phyloP scores from a whole-genome alignment of 164 flowering plant genomes.

The Nymphaea thermarum region DNA sequence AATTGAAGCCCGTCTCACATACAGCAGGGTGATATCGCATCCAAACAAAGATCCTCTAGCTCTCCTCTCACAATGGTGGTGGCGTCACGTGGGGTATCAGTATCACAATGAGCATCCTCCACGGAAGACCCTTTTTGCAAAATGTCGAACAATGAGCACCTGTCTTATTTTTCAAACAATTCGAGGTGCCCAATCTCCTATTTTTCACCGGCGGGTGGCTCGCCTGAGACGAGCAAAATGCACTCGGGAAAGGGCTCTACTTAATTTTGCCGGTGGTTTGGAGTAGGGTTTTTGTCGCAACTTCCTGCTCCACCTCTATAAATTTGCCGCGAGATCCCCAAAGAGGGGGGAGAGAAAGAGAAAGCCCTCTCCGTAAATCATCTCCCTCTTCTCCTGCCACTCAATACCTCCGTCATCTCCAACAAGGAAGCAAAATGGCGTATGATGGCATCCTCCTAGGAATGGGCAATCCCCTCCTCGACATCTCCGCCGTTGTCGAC shows the following conservation, averaged over 20 bases:
- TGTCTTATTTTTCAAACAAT: too few relatives aligned
- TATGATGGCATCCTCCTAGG: conserved; percentile 50
- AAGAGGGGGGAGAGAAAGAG: background rate
- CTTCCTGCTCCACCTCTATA: background rate
- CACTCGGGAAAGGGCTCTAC: background rate
- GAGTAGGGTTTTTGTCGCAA: background rate
- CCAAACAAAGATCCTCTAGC: too few relatives aligned
- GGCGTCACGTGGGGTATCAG: too few relatives aligned
- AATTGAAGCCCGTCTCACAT: too few relatives aligned
- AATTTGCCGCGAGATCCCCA: background rate
- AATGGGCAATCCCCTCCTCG: conserved; percentile 72
- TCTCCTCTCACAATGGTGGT: too few relatives aligned
- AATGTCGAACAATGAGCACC: too few relatives aligned
- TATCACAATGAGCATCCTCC: too few relatives aligned
- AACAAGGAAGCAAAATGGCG: conserved; percentile 20
- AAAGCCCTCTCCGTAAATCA: background rate
- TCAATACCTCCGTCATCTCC: background rate
- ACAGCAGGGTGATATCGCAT: too few relatives aligned
- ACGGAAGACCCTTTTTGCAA: too few relatives aligned
- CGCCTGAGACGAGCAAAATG: background rate
- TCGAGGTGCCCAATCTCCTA: too few relatives aligned
- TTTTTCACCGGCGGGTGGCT: too few relatives aligned
- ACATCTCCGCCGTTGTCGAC: conserved; percentile 61
- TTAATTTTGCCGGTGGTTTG: background rate
- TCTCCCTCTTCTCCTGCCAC: background rate